Evolutionary conservation across 2,329 filamentous ascomycete genomes (phyloP).

Genomic region (Neoarthrinium moseri): DNA sequence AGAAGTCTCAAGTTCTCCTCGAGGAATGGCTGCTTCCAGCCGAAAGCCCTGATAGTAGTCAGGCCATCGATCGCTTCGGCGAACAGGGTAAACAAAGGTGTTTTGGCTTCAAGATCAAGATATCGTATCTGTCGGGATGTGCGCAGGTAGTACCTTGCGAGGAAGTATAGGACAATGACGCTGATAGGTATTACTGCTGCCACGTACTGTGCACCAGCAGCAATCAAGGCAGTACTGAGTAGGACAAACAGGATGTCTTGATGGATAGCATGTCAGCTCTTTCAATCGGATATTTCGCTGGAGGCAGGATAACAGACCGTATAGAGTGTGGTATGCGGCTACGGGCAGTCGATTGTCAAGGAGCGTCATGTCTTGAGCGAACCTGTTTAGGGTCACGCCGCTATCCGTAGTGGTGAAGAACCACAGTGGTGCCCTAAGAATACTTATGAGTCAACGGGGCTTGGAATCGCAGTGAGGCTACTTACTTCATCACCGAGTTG

Average conservation of each 20-base stretch:
- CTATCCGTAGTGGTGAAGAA: slow-evolving; percentile 4
- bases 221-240: neutral
- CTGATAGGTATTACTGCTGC: slow-evolving; percentile 3
- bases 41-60: slow-evolving; percentile 42
- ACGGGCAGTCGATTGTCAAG: neutral
- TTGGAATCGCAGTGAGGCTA: neutral
- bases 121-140: slow-evolving; percentile 45
- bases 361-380: slow-evolving; percentile 2
- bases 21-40: slow-evolving; percentile 35
- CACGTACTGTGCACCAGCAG: neutral
- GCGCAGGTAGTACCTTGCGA: slow-evolving; percentile 44
- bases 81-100: slow-evolving; percentile 43
- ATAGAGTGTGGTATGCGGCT: too few species aligned
- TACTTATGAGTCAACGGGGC: neutral
- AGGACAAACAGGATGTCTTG: neutral
- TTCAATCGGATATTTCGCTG: too few species aligned
- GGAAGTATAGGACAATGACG: slow-evolving; percentile 30
- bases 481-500: neutral
- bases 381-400: neutral
- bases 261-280: too few species aligned
- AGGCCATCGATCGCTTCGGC: slow-evolving; percentile 40
- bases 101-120: slow-evolving; percentile 42
- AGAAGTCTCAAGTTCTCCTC: slow-evolving; percentile 27
- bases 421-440: neutral
- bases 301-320: neutral